Evolutionary conservation across 495 filamentous ascomycete species (phyloP).

Genomic region (Glonium stellatum): DNA sequence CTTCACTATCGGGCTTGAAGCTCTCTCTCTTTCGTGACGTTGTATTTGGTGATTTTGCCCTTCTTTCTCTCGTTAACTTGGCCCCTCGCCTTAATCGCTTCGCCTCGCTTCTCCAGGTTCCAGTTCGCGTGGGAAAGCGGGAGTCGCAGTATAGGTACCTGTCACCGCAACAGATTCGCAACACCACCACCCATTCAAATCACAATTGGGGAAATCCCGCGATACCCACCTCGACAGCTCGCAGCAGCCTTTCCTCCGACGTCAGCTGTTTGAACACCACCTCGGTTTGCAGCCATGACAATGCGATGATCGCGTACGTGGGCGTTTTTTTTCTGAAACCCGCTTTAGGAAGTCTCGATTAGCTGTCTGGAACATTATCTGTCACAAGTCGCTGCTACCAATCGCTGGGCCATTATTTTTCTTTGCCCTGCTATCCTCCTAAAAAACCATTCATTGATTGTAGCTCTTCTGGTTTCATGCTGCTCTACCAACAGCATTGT

Average conservation of each 20-base stretch:
- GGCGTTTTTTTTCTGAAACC: conserved; percentile 3
- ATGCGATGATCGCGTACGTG: conserved; percentile 3
- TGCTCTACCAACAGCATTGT: neutral
- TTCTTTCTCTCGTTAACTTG: neutral
- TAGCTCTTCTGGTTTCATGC: neutral
- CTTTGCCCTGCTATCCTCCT: neutral
- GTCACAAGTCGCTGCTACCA: neutral
- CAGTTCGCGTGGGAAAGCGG: neutral
- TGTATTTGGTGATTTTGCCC: neutral
- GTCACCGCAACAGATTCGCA: neutral
- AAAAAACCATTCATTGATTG: neutral
- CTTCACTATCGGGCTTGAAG: neutral
- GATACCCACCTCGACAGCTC: neutral
- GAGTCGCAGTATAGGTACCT: neutral
- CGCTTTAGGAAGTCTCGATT: neutral
- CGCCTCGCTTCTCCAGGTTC: neutral
- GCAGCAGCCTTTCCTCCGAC: neutral
- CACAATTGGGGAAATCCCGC: neutral
- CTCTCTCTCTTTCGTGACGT: neutral
- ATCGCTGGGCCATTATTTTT: neutral
- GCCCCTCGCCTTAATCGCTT: neutral
- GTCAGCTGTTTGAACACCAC: neutral
- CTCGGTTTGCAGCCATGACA: neutral
- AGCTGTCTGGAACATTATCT: neutral
- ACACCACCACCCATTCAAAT: neutral